phyloP scores from a whole-genome alignment of 208 protist species.

The Acanthamoeba rhysodes region DNA sequence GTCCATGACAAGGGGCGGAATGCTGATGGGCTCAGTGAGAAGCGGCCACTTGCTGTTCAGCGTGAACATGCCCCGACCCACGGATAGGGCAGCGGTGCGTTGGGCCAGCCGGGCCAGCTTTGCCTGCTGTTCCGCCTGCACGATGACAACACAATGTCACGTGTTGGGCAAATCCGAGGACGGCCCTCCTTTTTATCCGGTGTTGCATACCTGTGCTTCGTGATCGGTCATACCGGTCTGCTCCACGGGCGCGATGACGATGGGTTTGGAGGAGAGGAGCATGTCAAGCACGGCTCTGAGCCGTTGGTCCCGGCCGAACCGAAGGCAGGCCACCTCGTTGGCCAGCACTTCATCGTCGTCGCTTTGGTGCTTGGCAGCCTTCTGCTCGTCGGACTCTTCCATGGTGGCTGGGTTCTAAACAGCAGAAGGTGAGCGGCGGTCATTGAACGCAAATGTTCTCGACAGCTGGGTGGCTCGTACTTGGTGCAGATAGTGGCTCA shows the following conservation, averaged over 20 bases:
- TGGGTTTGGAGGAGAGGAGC: constrained; percentile 73
- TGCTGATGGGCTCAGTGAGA: constrained; percentile 86
- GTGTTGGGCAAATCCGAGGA: neutral
- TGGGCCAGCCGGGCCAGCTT: constrained; percentile 81
- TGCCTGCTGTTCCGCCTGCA: constrained; percentile 79
- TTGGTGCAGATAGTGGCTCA: neutral
- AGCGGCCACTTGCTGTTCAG: constrained; percentile 83
- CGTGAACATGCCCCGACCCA: constrained; percentile 91
- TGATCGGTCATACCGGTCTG: constrained; percentile 77
- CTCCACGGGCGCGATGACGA: constrained; percentile 31
- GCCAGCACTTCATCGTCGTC: constrained; percentile 51
- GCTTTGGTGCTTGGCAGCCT: neutral
- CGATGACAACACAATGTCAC: neutral
- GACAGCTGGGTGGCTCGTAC: neutral
- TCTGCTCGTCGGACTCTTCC: neutral
- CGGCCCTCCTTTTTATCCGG: too few relatives aligned
- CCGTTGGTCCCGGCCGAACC: constrained; percentile 82
- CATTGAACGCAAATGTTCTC: neutral
- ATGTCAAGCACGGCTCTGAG: constrained; percentile 81
- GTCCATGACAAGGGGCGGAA: constrained; percentile 86
- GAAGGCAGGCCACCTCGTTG: constrained; percentile 66
- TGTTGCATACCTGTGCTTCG: constrained; percentile 9
- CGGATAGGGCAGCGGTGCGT: constrained; percentile 86
- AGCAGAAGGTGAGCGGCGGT: neutral
- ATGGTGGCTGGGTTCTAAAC: neutral